Evolutionary conservation across 192 early-diverging fungal species (phyloP).

Genomic region (Mortierella hygrophila): DNA sequence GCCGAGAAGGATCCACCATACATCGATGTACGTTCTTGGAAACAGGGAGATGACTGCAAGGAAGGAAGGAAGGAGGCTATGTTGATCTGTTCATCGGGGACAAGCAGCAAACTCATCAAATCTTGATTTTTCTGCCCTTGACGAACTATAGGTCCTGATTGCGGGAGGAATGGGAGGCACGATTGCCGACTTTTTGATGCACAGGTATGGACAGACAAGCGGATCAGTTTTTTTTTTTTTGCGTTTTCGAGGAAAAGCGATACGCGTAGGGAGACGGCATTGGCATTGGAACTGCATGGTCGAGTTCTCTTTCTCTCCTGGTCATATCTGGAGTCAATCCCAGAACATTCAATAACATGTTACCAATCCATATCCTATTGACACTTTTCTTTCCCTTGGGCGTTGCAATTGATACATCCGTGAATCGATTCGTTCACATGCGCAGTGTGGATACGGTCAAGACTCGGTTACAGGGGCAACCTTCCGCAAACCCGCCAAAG

Average conservation of each 20-base stretch:
- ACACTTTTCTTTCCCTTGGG: not conserved
- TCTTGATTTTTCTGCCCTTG: not conserved
- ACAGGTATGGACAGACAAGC: constrained; percentile 55
- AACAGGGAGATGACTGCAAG: not conserved
- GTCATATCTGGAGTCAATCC: not conserved
- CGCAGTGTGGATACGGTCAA: constrained; percentile 67
- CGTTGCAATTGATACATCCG: not conserved
- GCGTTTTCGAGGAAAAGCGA: too few species aligned
- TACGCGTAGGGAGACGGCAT: not conserved
- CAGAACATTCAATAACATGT: not conserved
- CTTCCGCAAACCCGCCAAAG: constrained; percentile 54
- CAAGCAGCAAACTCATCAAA: too few species aligned
- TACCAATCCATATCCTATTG: not conserved
- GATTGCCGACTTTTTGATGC: constrained; percentile 58
- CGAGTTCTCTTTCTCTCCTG: not conserved
- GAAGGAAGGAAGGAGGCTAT: not conserved
- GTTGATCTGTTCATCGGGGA: not conserved
- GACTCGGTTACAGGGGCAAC: constrained; percentile 70
- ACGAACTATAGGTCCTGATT: constrained; percentile 54
- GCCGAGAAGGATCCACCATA: constrained; percentile 30
- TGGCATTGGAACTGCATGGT: too few species aligned
- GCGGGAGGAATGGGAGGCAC: constrained; percentile 69
- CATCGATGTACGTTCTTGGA: constrained; percentile 23
- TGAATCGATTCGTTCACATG: not conserved
- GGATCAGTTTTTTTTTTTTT: not conserved